A percentile compares a stretch with the other conserved stretches of the same genome.
phyloP scores from a whole-genome alignment of 257 asterid species.

The Oldenlandia corymbosa region DNA sequence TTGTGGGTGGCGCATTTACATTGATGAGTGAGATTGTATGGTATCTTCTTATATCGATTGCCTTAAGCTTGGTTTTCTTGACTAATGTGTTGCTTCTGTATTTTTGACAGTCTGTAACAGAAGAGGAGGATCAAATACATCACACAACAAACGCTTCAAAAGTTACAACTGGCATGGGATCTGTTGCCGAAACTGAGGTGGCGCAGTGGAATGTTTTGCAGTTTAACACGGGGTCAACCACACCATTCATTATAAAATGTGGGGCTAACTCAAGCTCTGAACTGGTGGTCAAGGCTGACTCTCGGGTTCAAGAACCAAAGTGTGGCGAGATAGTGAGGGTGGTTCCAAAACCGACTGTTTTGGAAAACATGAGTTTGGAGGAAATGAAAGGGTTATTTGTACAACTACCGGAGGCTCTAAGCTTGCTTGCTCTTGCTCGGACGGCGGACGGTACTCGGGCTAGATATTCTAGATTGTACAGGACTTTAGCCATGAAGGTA shows the following conservation, averaged over 20 bases:
- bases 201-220: conserved; percentile 94
- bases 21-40: conserved; percentile 1
- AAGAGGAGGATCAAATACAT: conserved; percentile 66
- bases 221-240: conserved; percentile 89
- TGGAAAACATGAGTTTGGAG: conserved; percentile 71
- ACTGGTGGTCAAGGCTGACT: conserved; percentile 86
- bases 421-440: conserved; percentile 85
- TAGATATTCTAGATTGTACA: conserved; percentile 84
- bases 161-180: conserved; percentile 29
- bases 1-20: neutral
- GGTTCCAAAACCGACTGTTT: conserved; percentile 71
- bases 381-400: conserved; percentile 66
- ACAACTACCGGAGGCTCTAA: conserved; percentile 80
- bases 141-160: conserved; percentile 36
- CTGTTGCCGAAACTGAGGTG: conserved; percentile 73
- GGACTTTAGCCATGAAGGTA: conserved; percentile 94
- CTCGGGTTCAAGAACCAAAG: conserved; percentile 82
- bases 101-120: conserved; percentile 54
- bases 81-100: conserved; percentile 1
- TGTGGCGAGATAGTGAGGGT: conserved; percentile 89
- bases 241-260: conserved; percentile 87
- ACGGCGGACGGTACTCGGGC: conserved; percentile 99
- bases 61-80: neutral
- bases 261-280: conserved; percentile 96
- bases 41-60: neutral